Base-by-base conservation (phyloP, 2,329 filamentous ascomycete species). In the Epichloe baconii region DNA sequence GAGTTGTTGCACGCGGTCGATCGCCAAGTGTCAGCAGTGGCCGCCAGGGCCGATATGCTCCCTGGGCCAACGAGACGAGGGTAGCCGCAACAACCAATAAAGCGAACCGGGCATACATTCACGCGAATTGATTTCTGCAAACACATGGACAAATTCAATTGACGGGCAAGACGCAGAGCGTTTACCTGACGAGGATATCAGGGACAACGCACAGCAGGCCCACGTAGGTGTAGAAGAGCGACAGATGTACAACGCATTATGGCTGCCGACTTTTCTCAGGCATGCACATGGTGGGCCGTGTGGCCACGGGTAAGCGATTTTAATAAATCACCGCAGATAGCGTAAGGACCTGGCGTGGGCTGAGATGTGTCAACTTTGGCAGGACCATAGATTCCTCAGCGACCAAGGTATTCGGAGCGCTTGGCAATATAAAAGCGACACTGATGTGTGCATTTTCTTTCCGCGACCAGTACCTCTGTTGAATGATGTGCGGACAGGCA, bases 21-120 rank as follows among this genome's bases (percentile, higher is more conserved):
- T 66, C 67, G 4, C 63, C 65, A 44, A 69, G 68, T 55, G 55
- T 60, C 17, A 63, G 64, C 49, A 71, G 68, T 46, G 62, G 66
- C 11, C 50, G 64, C 37, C 68, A 70, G 56, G 68, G 68, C n/a
- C 66, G 66, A 38, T 71, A 71, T 58, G 61, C 68, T 41, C 70
- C 69, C 56, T 73, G 43, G 69, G 67, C 19, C 70, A 72, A 52
- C 64, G 66, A 49, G 69, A 71, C 49, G 66, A 71, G n/a, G 59
- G 54, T 35, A 57, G 55, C 44, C 62, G 61, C 46, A 57, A 57
- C 50, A 56, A 58, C 48, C 55, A 58, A 45, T 58, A 54, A 64
- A 56, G 54, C 51, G 46, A 50, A 53, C 23, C 44, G 15, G 21
- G 49, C 54, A 55, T 55, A 54, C 42, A 56, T 53, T 59, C 57